Conservation (phyloP, 2,329 filamentous ascomycete species). For the Colletotrichum lini region DNA sequence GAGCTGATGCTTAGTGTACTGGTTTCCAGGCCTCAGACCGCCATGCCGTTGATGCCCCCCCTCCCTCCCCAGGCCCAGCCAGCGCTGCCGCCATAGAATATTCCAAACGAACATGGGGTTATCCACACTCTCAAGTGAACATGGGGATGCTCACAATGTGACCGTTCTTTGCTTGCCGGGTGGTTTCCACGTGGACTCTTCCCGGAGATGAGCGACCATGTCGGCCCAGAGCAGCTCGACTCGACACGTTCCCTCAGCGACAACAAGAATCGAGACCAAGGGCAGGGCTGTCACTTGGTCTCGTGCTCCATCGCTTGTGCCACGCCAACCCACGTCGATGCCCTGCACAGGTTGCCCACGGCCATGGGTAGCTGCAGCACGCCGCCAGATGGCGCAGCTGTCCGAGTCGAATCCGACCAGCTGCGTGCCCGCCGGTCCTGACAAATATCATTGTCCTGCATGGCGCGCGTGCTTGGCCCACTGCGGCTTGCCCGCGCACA, state of each 20-base stretch:
- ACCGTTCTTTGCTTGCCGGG: not conserved
- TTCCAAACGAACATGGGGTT: not conserved
- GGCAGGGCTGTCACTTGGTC: not conserved
- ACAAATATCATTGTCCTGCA: conserved; percentile 11
- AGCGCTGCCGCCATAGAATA: not conserved
- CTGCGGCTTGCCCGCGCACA: not conserved
- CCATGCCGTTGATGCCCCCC: not conserved
- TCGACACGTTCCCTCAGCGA: not conserved
- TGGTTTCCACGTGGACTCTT: not conserved
- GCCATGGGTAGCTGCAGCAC: conserved; percentile 23
- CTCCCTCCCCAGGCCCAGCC: not conserved
- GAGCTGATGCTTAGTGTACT: no score
- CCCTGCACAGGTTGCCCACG: not conserved
- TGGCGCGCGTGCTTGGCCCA: not conserved
- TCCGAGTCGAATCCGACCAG: conserved; percentile 15
- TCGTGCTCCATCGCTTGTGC: not conserved
- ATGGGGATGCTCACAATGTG: not conserved
- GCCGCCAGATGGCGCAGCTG: conserved; percentile 23
- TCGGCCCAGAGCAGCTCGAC: not conserved
- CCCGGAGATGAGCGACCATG: not conserved
- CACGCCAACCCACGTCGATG: not conserved
- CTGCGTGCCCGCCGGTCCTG: conserved; percentile 10
- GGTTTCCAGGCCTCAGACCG: not conserved
- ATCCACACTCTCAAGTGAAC: not conserved
- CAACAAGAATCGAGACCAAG: not conserved